Evolutionary conservation across 257 asterid genomes (phyloP), one percentile per base, ranked within the genome.

Genomic region (Salvia hispanica): DNA sequence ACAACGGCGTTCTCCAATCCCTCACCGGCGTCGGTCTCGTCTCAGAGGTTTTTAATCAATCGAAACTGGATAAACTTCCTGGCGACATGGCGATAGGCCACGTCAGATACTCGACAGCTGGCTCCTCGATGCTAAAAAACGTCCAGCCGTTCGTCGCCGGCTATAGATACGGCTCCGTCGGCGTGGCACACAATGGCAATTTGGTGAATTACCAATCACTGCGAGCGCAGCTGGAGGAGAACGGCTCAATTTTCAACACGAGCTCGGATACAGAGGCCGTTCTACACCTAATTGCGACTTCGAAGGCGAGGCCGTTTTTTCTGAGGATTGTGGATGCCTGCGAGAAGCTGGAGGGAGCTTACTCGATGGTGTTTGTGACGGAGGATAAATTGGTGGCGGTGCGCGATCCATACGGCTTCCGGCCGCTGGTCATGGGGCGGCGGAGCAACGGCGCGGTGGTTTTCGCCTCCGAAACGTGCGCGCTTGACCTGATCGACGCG

Each of bases 91-190:
- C 97, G 50, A 94, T 94, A 12, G 99, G 99, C 9, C 97, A 94
- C 33, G 99, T 94, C 16, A 82, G 99, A 42, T 93, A 91, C 62
- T 91, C 97, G 0, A 93, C 97, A 0, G 99, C 97, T 3, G 99
- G 99, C 1, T 66, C 97, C 0, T 90, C 96, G 11, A 94, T 94
- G 99, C 81, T 94, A 0, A 94, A 94, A 55, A 94, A 94, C 72
- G 97, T 94, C 7, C 99, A 94, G 77, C 99, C 97, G 8, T 94
- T 94, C 60, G 96, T 94, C 1, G 97, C 96, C 4, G 93, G 95
- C 8, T 94, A 88, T 67, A 62, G 89, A 71, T 91, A 77, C 69
- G 99, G 97, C 21, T 91, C 99, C 0, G 84, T 91, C 25, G 99
- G 96, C 5, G 99, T 94, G 13, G 99, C 99, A 15, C 99, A 91